These are phyloP conservation scores for Boletus smithii DNA, from an alignment of 1,284 basidiomycete species.

Conservation along the genomic window DNA sequence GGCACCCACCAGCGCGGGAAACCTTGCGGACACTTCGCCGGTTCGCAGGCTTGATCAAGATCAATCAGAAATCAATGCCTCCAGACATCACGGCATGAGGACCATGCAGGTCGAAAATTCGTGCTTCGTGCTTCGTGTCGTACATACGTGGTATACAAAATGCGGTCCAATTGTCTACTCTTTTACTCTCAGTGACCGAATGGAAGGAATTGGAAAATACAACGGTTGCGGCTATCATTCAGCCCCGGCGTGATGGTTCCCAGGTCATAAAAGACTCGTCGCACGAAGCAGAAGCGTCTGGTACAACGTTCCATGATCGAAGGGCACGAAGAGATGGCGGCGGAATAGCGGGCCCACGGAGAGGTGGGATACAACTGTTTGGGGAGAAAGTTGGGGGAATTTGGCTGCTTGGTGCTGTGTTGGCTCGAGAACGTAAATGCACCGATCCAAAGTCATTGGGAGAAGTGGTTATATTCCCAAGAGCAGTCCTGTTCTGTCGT, in stretches of 20 bases:
- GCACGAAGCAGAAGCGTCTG: conserved; percentile 28
- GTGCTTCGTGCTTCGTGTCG: neutral
- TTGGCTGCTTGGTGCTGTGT: conserved; percentile 3
- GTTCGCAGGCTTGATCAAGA: neutral
- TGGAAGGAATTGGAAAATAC: neutral
- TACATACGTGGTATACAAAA: conserved; percentile 9
- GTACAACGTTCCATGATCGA: conserved; percentile 33
- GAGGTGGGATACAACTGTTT: conserved; percentile 7
- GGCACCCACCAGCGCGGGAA: neutral
- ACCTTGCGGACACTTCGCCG: neutral
- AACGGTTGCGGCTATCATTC: conserved; percentile 1
- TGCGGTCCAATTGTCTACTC: neutral
- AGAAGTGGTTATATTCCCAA: conserved; percentile 36
- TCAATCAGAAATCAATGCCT: neutral
- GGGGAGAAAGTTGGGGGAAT: conserved; percentile 12
- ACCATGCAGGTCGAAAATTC: neutral
- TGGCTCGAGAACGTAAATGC: conserved; percentile 15
- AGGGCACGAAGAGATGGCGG: conserved; percentile 31
- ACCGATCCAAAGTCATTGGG: conserved; percentile 23
- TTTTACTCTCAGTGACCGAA: neutral
- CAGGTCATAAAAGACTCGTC: conserved; percentile 49
- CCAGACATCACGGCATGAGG: neutral
- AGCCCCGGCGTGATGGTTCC: conserved; percentile 37
- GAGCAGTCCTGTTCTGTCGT: conserved; percentile 31
- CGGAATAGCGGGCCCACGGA: conserved; percentile 18